Base-by-base conservation (phyloP, 805 yeast species). In the Schizosaccharomyces japonicus region DNA sequence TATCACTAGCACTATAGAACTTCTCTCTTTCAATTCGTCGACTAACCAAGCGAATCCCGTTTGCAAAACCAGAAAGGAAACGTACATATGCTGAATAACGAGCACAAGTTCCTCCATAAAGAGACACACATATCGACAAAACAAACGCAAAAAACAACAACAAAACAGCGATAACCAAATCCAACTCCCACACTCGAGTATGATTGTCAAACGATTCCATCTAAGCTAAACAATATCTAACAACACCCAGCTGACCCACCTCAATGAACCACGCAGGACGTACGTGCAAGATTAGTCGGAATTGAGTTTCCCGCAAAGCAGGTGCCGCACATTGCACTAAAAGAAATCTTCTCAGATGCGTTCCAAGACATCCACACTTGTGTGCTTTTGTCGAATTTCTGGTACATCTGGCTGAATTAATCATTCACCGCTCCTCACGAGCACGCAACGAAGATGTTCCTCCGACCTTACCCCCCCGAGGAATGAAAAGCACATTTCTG, bases 301-400 rank as follows among this genome's bases (percentile, higher is more conserved):
- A 36, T 36, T 27, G 42, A 36, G 42, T 36, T 36, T n/a, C 42
- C 42, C 23, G 42, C 17, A 11, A 15, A 11, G 4, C 42, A 36
- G 42, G 42, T 36, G 42, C 42, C 42, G 26, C 42, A 36, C 42
- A 36, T 36, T 36, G 42, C 42, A 36, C 42, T 36, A 36, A 36
- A 36, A 36, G 25, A 36, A 17, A 36, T 36, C 42, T 36, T 36
- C 42, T 36, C 42, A 27, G 26, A 21, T 36, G 42, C 42, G 42
- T 36, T 36, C 23, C 42, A 36, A 19, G 26, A 36, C 23, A 25
- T 19, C 27, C 42, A 23, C 6, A 19, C 32, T 7, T 8, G 32
- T 7, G 27, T 26, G 7, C 13, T 7, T 15, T 15, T 5, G 23
- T 36, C 27, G 42, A 36, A 36, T 36, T 36, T 36, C 42, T 36